Percentiles rank a stretch among this genome's conserved stretches.
Evolutionary conservation across 768 basidiomycete genomes (phyloP).

Genomic region (Tulasnella sp.): DNA sequence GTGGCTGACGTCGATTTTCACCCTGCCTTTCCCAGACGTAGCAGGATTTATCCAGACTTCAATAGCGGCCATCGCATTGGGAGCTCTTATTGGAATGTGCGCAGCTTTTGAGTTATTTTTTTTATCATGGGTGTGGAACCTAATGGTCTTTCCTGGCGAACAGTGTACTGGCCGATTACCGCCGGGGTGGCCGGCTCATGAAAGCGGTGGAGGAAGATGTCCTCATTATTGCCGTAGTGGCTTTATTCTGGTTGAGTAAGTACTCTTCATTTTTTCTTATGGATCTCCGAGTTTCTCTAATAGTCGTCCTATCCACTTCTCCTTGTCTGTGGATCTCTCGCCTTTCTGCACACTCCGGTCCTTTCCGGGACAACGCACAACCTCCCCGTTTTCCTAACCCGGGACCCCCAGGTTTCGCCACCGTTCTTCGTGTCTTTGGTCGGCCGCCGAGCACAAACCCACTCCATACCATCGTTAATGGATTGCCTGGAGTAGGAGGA

Average conservation of each 20-base stretch:
- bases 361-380: slow-evolving; percentile 6
- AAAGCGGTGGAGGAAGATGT: slow-evolving; percentile 30
- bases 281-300: background rate
- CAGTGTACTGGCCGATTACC: slow-evolving; percentile 33
- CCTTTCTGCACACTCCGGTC: background rate
- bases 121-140: background rate
- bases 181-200: slow-evolving; percentile 30
- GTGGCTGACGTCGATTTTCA: slow-evolving; percentile 10
- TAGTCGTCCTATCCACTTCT: background rate
- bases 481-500: background rate
- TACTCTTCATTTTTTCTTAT: background rate
- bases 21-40: slow-evolving; percentile 9
- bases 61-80: slow-evolving; percentile 25
- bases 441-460: slow-evolving; percentile 1
- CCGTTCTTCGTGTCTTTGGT: slow-evolving; percentile 30
- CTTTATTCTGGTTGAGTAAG: slow-evolving; percentile 33
- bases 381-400: background rate
- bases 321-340: background rate
- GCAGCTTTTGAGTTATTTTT: background rate
- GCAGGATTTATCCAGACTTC: slow-evolving; percentile 28
- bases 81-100: slow-evolving; percentile 29
- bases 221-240: slow-evolving; percentile 30
- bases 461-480: background rate
- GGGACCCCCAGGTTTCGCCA: slow-evolving; percentile 28
- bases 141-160: background rate